These are phyloP conservation scores for Diaporthe sp. DNA, from an alignment of 2,329 filamentous ascomycete species.

Conservation along the genomic window DNA sequence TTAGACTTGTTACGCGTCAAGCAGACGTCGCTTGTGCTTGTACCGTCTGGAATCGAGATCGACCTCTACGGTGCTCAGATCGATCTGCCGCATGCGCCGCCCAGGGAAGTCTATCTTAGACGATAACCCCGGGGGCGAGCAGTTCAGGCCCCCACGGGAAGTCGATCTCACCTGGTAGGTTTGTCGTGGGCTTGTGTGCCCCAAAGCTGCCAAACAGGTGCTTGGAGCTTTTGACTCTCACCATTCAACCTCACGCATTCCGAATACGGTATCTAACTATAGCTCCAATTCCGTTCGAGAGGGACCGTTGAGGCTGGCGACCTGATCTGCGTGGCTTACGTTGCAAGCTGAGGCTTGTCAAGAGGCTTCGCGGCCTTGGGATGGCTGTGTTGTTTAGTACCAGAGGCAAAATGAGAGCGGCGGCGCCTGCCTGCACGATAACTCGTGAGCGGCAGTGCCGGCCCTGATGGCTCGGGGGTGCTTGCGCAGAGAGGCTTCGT, in stretches of 20 bases:
- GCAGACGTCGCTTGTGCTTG: slow-evolving; percentile 8
- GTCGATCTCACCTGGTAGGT: neutral
- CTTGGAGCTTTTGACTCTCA: neutral
- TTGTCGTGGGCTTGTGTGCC: neutral
- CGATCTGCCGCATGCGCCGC: neutral
- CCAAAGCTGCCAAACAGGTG: neutral
- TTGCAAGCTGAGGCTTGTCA: slow-evolving; percentile 8
- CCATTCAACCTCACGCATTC: neutral
- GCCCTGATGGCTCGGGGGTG: neutral
- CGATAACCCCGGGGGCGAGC: neutral
- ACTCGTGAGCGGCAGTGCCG: neutral
- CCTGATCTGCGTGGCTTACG: neutral
- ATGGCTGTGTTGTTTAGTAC: slow-evolving; percentile 10
- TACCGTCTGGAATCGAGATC: slow-evolving; percentile 13
- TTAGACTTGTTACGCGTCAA: slow-evolving; percentile 12
- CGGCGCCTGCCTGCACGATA: neutral
- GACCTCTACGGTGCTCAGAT: slow-evolving; percentile 6
- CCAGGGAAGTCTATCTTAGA: slow-evolving; percentile 7
- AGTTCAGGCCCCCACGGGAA: neutral
- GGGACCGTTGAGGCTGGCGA: neutral
- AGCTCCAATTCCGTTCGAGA: neutral
- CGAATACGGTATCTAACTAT: neutral
- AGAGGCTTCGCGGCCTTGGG: slow-evolving; percentile 19
- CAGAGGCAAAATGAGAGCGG: neutral
- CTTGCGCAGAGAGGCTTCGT: neutral